Evolutionary conservation across 441 rosid species (phyloP).

Genomic region (Flueggea neowawraea): DNA sequence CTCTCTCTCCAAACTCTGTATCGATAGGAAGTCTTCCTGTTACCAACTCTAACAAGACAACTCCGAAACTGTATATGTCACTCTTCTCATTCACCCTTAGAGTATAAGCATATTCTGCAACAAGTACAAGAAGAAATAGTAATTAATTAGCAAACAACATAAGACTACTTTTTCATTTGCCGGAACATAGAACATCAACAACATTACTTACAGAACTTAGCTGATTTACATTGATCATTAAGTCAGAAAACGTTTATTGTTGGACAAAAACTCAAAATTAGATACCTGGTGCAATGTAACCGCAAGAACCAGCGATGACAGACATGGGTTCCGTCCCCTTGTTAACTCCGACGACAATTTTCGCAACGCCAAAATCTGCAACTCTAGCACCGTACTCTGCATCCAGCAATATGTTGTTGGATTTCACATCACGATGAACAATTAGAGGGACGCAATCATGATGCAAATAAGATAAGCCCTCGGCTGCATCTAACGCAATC

Average conservation of each 20-base stretch:
- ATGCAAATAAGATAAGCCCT: conserved; percentile 91
- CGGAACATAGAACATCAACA: neutral
- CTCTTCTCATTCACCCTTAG: conserved; percentile 97
- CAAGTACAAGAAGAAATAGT: conserved; percentile 1
- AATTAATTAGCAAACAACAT: neutral
- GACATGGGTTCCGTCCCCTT: conserved; percentile 86
- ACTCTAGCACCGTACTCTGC: conserved; percentile 82
- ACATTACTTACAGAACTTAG: no score
- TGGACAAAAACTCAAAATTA: neutral
- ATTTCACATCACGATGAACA: conserved; percentile 95
- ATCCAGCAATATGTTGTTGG: conserved; percentile 87
- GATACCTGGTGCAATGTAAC: conserved; percentile 98
- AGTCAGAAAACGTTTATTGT: neutral
- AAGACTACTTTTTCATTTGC: neutral
- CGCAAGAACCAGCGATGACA: conserved; percentile 89
- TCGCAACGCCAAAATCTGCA: conserved; percentile 97
- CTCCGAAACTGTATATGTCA: conserved; percentile 95
- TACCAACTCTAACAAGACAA: conserved; percentile 86
- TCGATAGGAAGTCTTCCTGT: conserved; percentile 81
- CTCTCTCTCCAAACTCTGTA: conserved; percentile 82
- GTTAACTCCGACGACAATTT: conserved; percentile 59
- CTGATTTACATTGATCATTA: no score
- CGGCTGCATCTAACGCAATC: conserved; percentile 84
- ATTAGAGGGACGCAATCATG: conserved; percentile 93
- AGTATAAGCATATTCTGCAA: conserved; percentile 95